Conservation (phyloP, 208 protist species). For the Acanthamoeba triangularis region DNA sequence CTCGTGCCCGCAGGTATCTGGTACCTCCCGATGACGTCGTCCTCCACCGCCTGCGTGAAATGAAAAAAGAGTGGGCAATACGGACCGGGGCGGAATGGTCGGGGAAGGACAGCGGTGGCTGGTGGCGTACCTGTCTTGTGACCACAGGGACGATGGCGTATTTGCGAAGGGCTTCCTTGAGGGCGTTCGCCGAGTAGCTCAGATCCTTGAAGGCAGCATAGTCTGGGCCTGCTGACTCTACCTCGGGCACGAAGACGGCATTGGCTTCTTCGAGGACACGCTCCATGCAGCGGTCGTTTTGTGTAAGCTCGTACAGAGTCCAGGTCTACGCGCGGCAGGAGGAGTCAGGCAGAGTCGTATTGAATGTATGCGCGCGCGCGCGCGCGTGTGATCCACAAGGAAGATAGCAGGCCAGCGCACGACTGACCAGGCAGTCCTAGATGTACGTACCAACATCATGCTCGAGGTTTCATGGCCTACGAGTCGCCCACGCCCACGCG, state of each 20-base stretch:
- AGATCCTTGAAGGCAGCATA: conserved; percentile 86
- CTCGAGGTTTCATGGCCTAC: conserved; percentile 94
- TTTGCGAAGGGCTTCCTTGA: conserved; percentile 93
- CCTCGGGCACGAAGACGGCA: conserved; percentile 86
- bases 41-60: conserved; percentile 86
- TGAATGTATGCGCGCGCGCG: too few species aligned
- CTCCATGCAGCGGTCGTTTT: conserved; percentile 88
- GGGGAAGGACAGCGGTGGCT: too few species aligned
- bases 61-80: not conserved
- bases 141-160: conserved; percentile 94
- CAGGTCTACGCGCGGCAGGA: conserved; percentile 85
- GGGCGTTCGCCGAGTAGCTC: conserved; percentile 91
- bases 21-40: conserved; percentile 77
- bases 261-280: conserved; percentile 91
- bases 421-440: not conserved
- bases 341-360: not conserved
- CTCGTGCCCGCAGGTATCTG: not conserved
- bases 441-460: conserved; percentile 87
- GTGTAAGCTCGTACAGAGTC: conserved; percentile 94
- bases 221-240: conserved; percentile 85
- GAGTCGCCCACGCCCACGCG: too few species aligned
- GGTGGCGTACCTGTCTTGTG: conserved; percentile 82
- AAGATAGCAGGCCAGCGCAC: not conserved
- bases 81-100: not conserved
- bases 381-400: too few species aligned